Evolutionary conservation across 306 rosid genomes (phyloP).

Genomic region (Carpinus fangiana): DNA sequence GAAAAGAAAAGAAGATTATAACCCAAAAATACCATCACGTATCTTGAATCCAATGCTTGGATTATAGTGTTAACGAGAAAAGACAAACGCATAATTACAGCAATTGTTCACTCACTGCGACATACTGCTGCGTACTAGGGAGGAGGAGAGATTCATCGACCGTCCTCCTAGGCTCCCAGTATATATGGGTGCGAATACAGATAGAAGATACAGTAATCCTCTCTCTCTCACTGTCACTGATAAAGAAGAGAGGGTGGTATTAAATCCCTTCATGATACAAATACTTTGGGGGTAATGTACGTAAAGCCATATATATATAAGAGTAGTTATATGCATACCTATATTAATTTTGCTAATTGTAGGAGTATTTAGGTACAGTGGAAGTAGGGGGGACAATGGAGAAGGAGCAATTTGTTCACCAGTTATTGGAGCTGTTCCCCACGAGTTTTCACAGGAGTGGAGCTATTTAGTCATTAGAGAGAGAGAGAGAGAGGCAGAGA

Average conservation of each 20-base stretch:
- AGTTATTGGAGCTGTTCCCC: constrained; percentile 33
- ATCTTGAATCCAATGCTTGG: background rate
- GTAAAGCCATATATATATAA: too few species aligned
- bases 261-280: too few species aligned
- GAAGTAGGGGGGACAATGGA: constrained; percentile 28
- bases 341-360: background rate
- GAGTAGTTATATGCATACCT: background rate
- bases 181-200: background rate
- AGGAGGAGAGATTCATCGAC: constrained; percentile 25
- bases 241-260: too few species aligned
- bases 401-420: constrained; percentile 44
- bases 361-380: background rate
- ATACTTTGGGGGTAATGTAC: too few species aligned
- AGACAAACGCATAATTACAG: background rate
- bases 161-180: background rate
- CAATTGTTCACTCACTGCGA: background rate
- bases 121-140: background rate
- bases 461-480: constrained; percentile 19
- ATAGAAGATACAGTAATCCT: too few species aligned
- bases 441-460: constrained; percentile 40
- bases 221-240: background rate
- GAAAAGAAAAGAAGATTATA: too few species aligned
- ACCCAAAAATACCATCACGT: background rate
- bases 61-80: background rate
- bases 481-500: constrained; percentile 17